Evolutionary conservation across 2,329 filamentous ascomycete species (phyloP).

Genomic region (Colletotrichum sp.): DNA sequence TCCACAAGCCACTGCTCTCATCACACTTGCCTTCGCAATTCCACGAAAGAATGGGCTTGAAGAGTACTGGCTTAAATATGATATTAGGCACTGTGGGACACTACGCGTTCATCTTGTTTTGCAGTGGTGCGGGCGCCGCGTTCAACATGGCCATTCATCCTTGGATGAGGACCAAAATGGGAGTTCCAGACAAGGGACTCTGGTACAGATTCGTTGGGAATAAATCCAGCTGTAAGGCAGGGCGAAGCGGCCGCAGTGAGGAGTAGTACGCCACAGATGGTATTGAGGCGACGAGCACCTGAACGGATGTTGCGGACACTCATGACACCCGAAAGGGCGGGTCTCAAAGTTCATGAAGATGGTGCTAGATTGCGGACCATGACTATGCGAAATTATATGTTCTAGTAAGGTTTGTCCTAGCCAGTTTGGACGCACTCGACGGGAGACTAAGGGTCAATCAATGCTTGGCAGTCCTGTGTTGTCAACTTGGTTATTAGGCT

Average conservation of each 20-base stretch:
- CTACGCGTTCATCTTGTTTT: neutral
- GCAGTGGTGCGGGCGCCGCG: neutral
- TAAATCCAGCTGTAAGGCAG: no score
- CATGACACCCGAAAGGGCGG: rapidly evolving
- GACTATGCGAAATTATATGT: neutral
- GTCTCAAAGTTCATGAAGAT: no score
- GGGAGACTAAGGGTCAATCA: neutral
- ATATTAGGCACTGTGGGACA: neutral
- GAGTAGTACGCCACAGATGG: neutral
- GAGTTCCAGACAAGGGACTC: neutral
- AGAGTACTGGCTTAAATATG: rapidly evolving
- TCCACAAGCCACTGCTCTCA: neutral
- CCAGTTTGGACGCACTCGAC: neutral
- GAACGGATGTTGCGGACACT: neutral
- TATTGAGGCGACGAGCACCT: neutral
- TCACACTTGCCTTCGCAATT: neutral
- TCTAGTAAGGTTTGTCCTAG: neutral
- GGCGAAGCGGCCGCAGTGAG: no score
- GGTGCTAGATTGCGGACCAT: rapidly evolving
- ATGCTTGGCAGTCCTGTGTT: neutral
- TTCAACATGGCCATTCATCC: neutral
- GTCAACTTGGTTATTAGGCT: neutral
- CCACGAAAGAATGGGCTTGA: rapidly evolving
- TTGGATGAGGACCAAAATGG: neutral
- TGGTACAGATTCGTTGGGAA: neutral